A percentile compares a stretch with the other conserved stretches of the same genome.
Evolutionary conservation across 257 asterid species (phyloP).

Genomic region (Gynochthodes officinalis): DNA sequence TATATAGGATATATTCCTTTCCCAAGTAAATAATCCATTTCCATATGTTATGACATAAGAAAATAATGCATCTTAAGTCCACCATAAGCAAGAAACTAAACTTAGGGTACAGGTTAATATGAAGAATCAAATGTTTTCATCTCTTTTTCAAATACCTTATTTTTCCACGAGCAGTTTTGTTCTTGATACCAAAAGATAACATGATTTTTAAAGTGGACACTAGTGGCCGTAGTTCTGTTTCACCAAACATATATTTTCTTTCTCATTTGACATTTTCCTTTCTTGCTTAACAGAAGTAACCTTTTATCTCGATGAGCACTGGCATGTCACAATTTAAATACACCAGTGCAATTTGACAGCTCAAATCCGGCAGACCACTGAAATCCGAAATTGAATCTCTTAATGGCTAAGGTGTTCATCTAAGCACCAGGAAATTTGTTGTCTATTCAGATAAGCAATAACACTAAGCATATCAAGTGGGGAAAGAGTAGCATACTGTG

Average conservation of each 20-base stretch:
- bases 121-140: neutral
- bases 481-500: neutral
- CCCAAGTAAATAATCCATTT: neutral
- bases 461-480: neutral
- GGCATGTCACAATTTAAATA: neutral
- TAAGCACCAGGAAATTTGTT: neutral
- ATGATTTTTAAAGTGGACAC: neutral
- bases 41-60: neutral
- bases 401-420: neutral
- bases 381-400: neutral
- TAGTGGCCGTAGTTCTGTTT: too few relatives aligned
- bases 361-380: neutral
- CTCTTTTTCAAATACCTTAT: neutral
- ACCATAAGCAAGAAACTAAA: neutral
- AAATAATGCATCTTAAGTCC: neutral
- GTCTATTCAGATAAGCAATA: neutral
- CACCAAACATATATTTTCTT: too few relatives aligned
- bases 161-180: neutral
- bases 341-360: neutral
- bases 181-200: neutral
- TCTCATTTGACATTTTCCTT: neutral
- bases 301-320: neutral
- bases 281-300: neutral
- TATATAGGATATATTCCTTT: neutral
- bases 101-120: neutral